phyloP scores from a whole-genome alignment of 2,329 filamentous ascomycete genomes.

The Colletotrichum phormii region DNA sequence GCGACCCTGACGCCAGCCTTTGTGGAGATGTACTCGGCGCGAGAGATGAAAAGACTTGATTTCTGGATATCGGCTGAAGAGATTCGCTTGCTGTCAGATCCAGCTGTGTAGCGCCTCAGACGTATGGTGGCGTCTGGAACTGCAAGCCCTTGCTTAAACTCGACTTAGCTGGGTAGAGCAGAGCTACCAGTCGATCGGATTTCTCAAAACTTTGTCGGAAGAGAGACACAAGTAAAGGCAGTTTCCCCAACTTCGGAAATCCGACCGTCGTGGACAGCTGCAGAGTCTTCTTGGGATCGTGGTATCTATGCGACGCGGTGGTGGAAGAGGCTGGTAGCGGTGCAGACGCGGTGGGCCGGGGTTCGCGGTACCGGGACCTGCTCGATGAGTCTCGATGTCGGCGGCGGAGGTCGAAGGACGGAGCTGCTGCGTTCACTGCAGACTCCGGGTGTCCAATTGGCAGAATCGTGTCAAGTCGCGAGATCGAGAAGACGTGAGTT shows the following conservation, averaged over 20 bases:
- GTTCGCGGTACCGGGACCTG: conserved; percentile 16
- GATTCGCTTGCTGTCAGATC: not conserved
- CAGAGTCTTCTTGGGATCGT: not conserved
- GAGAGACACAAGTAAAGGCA: not conserved
- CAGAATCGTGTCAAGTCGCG: not conserved
- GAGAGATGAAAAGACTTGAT: not conserved
- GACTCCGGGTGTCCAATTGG: not conserved
- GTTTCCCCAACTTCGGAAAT: not conserved
- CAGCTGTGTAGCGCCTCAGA: not conserved
- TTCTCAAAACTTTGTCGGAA: not conserved
- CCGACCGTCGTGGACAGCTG: not conserved
- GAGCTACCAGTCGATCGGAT: not conserved
- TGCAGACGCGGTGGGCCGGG: conserved; percentile 28
- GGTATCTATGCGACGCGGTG: conserved; percentile 9
- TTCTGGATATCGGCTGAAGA: not conserved
- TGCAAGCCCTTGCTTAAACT: not conserved
- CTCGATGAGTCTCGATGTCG: not conserved
- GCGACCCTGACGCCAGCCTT: not conserved
- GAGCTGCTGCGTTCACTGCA: not conserved
- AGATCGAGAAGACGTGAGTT: not conserved
- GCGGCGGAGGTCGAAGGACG: not conserved
- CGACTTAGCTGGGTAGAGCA: not conserved
- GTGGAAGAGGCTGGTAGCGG: conserved; percentile 12
- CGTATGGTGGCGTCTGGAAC: not conserved
- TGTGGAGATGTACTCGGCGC: not conserved